A percentile compares a stretch with the other conserved stretches of the same genome.
These are phyloP conservation scores for Candolleomyces eurysporus DNA, from an alignment of 768 basidiomycete species.

Conservation along the genomic window DNA sequence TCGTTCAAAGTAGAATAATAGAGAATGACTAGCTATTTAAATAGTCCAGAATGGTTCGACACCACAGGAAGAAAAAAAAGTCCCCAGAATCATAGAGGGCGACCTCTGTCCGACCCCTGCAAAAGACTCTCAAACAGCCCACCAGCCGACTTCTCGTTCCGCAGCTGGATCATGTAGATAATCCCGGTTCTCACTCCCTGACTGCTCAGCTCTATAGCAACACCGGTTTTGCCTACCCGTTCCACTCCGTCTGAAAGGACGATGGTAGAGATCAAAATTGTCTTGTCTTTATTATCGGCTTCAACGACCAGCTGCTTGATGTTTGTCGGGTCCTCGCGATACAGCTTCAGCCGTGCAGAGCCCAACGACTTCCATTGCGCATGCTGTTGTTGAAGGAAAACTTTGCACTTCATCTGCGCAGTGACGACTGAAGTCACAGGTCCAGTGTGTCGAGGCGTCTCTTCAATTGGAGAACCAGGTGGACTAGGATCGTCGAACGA, in stretches of 20 bases:
- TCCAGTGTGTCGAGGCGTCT: slow-evolving; percentile 50
- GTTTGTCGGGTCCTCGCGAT: slow-evolving; percentile 80
- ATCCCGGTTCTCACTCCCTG: slow-evolving; percentile 89
- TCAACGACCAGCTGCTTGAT: slow-evolving; percentile 97
- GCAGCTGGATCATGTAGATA: slow-evolving; percentile 95
- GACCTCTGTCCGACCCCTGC: slow-evolving; percentile 77
- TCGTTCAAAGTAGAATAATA: slow-evolving; percentile 12
- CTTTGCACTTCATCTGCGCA: slow-evolving; percentile 96
- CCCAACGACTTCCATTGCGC: slow-evolving; percentile 98
- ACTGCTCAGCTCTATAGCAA: slow-evolving; percentile 94
- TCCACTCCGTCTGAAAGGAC: slow-evolving; percentile 96
- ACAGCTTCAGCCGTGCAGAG: slow-evolving; percentile 82
- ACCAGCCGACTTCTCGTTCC: slow-evolving; percentile 83
- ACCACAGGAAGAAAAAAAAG: too few relatives aligned
- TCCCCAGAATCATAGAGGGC: not conserved
- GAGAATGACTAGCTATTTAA: not conserved
- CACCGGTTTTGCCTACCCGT: slow-evolving; percentile 96
- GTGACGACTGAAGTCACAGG: slow-evolving; percentile 77
- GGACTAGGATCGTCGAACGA: slow-evolving; percentile 75
- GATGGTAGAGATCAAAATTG: slow-evolving; percentile 89
- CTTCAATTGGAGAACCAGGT: slow-evolving; percentile 74
- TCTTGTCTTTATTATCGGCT: slow-evolving; percentile 71
- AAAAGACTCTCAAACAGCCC: slow-evolving; percentile 86
- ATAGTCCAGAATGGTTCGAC: too few relatives aligned
- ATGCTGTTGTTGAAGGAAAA: slow-evolving; percentile 93